Base-by-base conservation (phyloP, 331 rosid genomes). In the Cucumis variabilis region DNA sequence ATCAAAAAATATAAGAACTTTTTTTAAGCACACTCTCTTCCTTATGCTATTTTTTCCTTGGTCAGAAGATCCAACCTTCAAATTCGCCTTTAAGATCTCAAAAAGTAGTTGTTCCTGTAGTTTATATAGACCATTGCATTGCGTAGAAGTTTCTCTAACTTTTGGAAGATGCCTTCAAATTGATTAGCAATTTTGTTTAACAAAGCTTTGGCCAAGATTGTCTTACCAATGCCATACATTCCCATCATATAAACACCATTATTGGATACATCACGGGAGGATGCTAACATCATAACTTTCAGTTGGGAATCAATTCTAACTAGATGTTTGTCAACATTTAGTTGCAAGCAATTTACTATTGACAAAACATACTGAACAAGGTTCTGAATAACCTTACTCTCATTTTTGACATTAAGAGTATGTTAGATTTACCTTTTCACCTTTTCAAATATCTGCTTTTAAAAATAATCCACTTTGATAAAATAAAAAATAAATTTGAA, bases 221-320 rank as follows among this genome's bases (percentile, higher is more conserved):
- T 71, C 68, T 63, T 63, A 21, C 77, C 77, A 27, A 71, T 71
- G 12, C 77, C 77, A 28, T 71, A 72, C 15, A 72, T 72, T n/a
- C 78, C 78, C 78, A 72, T 0, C 78, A 72, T 72, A 3, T 16
- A 6, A 72, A 37, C 13, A 3, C 24, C 51, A 14, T 2, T 37
- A 37, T 37, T 30, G 37, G 37, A 3, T 30, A 30, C 37, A 30
- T 30, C 37, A 30, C 37, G 37, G 37, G 37, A 30, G 37, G 37
- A 30, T 30, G 37, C 37, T 4, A 37, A 37, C 0, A 2, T 37
- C 24, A 19, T 9, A 23, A 0, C 0, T 65, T 65, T 6, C 10
- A 23, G 13, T 65, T 23, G 14, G 8, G 24, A 65, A 72, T 71
- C 77, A 12, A 71, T 71, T 28, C 48, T 48, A 25, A 71, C 48